These are phyloP conservation scores for Sclerotinia nivalis DNA, from an alignment of 2,329 filamentous ascomycete species.

Conservation along the genomic window DNA sequence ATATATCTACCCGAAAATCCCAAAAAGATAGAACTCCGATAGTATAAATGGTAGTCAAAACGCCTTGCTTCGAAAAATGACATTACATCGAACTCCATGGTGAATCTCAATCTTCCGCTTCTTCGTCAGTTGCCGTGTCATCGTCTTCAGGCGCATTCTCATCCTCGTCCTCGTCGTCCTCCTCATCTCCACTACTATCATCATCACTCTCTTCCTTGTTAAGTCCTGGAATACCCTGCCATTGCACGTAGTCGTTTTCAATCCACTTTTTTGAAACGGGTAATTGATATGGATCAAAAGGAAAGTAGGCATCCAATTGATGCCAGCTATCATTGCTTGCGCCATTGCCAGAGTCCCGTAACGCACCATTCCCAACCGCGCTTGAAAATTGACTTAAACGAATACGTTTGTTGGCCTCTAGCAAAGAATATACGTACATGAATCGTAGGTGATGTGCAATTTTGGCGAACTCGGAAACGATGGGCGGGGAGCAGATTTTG, in stretches of 20 bases:
- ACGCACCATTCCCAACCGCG: conserved; percentile 50
- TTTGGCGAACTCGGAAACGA: conserved; percentile 88
- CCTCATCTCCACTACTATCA: conserved; percentile 48
- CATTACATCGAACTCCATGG: background rate
- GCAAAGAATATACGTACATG: conserved; percentile 82
- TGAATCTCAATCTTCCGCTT: conserved; percentile 33
- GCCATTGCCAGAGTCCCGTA: conserved; percentile 51
- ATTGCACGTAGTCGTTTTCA: conserved; percentile 78
- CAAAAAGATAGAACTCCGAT: conserved; percentile 1
- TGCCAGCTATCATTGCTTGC: conserved; percentile 73
- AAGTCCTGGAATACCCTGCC: conserved; percentile 72
- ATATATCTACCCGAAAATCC: background rate
- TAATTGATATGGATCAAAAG: conserved; percentile 94
- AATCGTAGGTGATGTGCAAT: conserved; percentile 83
- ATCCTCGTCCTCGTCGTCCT: conserved; percentile 32
- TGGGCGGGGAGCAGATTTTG: conserved; percentile 87
- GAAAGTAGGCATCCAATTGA: conserved; percentile 92
- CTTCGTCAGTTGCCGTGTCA: conserved; percentile 34
- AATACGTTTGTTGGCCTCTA: conserved; percentile 91
- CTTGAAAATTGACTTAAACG: conserved; percentile 71
- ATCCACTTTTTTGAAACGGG: conserved; percentile 87
- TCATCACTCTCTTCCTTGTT: conserved; percentile 58
- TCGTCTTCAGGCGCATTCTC: conserved; percentile 28
- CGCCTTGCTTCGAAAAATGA: conserved; percentile 2
- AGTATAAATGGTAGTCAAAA: background rate